Evolutionary conservation across 106 monocot genomes (phyloP).

Genomic region (Platanthera guangdongensis): DNA sequence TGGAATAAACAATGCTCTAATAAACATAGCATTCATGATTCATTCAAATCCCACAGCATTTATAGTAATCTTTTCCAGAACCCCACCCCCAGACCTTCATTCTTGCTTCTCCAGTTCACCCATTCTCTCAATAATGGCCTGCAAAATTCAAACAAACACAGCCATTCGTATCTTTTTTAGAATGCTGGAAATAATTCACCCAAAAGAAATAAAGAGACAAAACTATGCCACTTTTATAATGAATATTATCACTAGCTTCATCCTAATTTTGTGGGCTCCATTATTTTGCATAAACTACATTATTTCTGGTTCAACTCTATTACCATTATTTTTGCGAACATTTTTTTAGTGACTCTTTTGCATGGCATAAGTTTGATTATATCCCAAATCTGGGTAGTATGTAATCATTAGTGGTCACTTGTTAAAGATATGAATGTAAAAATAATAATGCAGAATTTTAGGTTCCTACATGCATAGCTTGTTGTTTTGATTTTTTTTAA

Average conservation of each 20-base stretch:
- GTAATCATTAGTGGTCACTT: too few species aligned
- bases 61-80: not conserved
- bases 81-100: not conserved
- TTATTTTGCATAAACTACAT: not conserved
- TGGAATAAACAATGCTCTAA: too few species aligned
- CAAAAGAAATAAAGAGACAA: not conserved
- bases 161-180: not conserved
- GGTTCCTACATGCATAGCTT: too few species aligned
- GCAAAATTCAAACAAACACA: slow-evolving; percentile 4
- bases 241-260: not conserved
- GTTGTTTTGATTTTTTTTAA: too few species aligned
- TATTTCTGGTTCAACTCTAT: too few species aligned
- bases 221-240: not conserved
- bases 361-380: too few species aligned
- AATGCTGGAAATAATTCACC: too few species aligned
- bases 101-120: slow-evolving; percentile 24
- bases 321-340: too few species aligned
- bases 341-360: too few species aligned
- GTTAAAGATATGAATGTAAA: too few species aligned
- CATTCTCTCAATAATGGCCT: slow-evolving; percentile 30
- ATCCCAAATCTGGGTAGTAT: too few species aligned
- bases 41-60: not conserved
- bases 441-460: too few species aligned
- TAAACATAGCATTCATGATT: not conserved
- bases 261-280: not conserved